Conservation (phyloP, 1,284 basidiomycete species). For the Moesziomyces parantarcticus region DNA sequence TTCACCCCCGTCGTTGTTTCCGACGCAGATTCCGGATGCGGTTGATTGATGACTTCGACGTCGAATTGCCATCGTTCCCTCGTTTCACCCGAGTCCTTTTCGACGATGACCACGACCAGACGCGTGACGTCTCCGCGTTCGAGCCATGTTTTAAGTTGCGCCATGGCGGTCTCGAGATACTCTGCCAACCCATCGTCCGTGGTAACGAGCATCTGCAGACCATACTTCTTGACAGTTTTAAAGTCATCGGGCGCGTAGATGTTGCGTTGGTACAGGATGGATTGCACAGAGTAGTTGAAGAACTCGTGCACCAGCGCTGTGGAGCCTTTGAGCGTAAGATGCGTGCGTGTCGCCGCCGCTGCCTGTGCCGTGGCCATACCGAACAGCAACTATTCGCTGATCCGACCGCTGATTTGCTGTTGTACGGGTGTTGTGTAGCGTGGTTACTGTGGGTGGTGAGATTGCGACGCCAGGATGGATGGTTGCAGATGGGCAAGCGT, state of each 20-base stretch:
- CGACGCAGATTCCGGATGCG: no score
- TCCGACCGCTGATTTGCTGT: no score
- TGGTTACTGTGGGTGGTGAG: no score
- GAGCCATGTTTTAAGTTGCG: slow-evolving; percentile 82
- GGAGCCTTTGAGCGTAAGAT: slow-evolving; percentile 87
- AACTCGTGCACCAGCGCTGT: slow-evolving; percentile 97
- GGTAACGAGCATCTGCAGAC: slow-evolving; percentile 92
- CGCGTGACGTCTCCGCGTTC: slow-evolving; percentile 88
- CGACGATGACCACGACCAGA: slow-evolving; percentile 93
- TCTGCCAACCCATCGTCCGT: slow-evolving; percentile 90
- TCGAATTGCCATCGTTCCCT: slow-evolving; percentile 99
- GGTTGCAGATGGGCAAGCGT: not conserved
- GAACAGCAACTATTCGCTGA: no score
- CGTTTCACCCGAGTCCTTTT: slow-evolving; percentile 88
- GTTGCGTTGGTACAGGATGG: slow-evolving; percentile 92
- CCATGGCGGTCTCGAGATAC: slow-evolving; percentile 90
- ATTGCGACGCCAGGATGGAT: no score
- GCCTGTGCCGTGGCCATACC: slow-evolving; percentile 54
- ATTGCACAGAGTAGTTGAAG: slow-evolving; percentile 89
- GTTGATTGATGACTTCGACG: slow-evolving; percentile 76
- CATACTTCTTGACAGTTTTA: slow-evolving; percentile 82
- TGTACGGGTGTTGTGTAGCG: no score
- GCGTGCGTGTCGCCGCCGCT: slow-evolving; percentile 57
- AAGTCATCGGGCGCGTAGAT: slow-evolving; percentile 99
- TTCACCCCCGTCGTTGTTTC: slow-evolving; percentile 32